phyloP scores from a whole-genome alignment of 768 basidiomycete species.

The Suillus sp. region DNA sequence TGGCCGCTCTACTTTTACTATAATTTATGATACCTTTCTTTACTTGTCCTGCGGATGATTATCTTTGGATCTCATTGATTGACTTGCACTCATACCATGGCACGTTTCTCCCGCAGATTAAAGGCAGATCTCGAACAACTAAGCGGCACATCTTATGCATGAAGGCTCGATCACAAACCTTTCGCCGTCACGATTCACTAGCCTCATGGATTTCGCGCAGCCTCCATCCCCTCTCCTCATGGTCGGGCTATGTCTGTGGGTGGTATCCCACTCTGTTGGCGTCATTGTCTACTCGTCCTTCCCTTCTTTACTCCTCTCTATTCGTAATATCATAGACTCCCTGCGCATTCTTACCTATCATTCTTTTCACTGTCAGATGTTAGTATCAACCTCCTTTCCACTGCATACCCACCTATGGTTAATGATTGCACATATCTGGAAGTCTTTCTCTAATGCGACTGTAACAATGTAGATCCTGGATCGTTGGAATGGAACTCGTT shows the following conservation, averaged over 20 bases:
- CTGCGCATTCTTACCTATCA: constrained; percentile 5
- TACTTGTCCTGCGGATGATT: constrained; percentile 18
- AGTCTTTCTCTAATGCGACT: constrained; percentile 20
- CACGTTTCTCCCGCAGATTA: constrained; percentile 50
- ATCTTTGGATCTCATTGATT: constrained; percentile 40
- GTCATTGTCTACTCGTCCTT: background rate
- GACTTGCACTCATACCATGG: constrained; percentile 27
- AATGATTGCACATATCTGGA: constrained; percentile 25
- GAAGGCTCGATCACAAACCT: constrained; percentile 15
- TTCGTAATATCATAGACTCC: constrained; percentile 2
- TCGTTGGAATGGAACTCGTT: constrained; percentile 15
- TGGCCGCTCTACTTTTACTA: constrained; percentile 17
- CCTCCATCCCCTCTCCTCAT: constrained; percentile 28
- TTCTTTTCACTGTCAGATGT: constrained; percentile 30
- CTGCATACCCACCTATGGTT: constrained; percentile 29
- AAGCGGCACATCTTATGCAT: constrained; percentile 34
- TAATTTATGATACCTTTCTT: constrained; percentile 21
- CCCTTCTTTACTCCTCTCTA: constrained; percentile 3
- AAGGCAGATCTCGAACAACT: constrained; percentile 64
- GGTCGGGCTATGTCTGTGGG: constrained; percentile 23
- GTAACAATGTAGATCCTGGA: constrained; percentile 23
- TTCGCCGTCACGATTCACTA: constrained; percentile 13
- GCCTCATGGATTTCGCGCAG: constrained; percentile 42
- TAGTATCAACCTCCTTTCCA: constrained; percentile 15
- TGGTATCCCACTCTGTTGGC: constrained; percentile 2